Evolutionary conservation across 106 monocot genomes (phyloP), one percentile per base, ranked within the genome.

Genomic region (Ottelia alismoides): DNA sequence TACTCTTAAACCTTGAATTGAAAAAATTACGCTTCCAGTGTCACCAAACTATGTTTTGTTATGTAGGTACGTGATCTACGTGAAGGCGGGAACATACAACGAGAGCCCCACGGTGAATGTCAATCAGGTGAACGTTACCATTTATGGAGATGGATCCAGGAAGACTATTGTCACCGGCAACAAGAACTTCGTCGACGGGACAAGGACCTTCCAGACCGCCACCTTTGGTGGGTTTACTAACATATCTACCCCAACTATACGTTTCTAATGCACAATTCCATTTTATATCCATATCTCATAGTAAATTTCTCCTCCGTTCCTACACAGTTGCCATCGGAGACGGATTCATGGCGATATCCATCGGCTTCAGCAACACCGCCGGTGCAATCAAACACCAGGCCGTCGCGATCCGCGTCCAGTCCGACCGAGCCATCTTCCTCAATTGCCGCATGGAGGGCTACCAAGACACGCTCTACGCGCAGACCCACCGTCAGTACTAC

Each of bases 11-110:
- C n/a, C n/a, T n/a, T n/a, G n/a, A n/a, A n/a, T n/a, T n/a, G n/a
- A n/a, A n/a, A n/a, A n/a, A n/a, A n/a, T n/a, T n/a, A n/a, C n/a
- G n/a, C 35, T 40, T 40, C 35, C 9, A n/a, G 14, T 40, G 9
- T 40, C 14, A 5, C 35, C 14, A 14, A 40, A 40, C n/a, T n/a
- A n/a, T n/a, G n/a, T n/a, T n/a, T n/a, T n/a, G n/a, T n/a, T n/a
- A n/a, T n/a, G n/a, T n/a, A 85, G 84, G 59, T 82, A 66, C 29
- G 66, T 78, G 22, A 84, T 90, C 27, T 75, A 84, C 22, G 72
- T 90, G 30, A 90, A 90, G 64, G 67, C 71, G 9, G 89, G 89
- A 1, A 44, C 66, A 10, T 90, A 90, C 45, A 48, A 77, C 20
- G 89, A 90, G 66, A 62, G 57, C 18, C 82, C 82, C 14, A 51